These are phyloP conservation scores for Silene latifolia DNA, from an alignment of 148 eudicot species.

Conservation along the genomic window DNA sequence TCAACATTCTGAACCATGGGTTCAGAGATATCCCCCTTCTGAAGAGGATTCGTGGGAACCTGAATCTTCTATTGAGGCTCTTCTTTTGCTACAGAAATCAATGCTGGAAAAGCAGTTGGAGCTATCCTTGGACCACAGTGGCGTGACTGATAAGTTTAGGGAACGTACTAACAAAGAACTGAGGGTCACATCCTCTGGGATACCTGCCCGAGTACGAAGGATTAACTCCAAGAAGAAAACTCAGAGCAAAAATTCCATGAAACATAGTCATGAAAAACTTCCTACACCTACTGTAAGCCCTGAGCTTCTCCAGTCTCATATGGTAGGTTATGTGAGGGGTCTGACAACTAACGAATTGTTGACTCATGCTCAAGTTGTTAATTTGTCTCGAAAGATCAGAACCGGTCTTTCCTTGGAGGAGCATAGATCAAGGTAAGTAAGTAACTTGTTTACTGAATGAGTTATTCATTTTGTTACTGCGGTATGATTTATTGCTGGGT, in stretches of 20 bases:
- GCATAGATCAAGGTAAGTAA: conserved; percentile 58
- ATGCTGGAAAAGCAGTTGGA: conserved; percentile 88
- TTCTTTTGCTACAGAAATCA: conserved; percentile 73
- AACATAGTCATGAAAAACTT: conserved; percentile 32
- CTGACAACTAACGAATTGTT: conserved; percentile 52
- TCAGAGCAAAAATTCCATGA: conserved; percentile 25
- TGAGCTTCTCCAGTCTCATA: conserved; percentile 61
- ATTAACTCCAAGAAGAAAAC: conserved; percentile 44
- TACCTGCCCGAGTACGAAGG: conserved; percentile 70
- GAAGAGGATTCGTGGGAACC: conserved; percentile 41
- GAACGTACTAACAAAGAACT: conserved; percentile 32
- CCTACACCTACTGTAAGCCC: conserved; percentile 41
- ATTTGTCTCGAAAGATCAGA: conserved; percentile 65
- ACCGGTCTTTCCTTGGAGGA: conserved; percentile 66
- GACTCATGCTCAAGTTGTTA: conserved; percentile 72
- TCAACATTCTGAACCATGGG: conserved; percentile 42
- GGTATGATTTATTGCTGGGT: no score
- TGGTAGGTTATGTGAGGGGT: conserved; percentile 79
- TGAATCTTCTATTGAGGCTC: conserved; percentile 60
- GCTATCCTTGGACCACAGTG: conserved; percentile 46
- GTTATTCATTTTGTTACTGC: neutral
- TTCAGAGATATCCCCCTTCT: conserved; percentile 20
- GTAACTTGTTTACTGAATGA: neutral
- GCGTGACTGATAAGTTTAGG: conserved; percentile 20
- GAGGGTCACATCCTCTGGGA: conserved; percentile 54